Evolutionary conservation across 2,329 filamentous ascomycete genomes (phyloP), one percentile per base, ranked within the genome.

Genomic region (Pyricularia grisea): DNA sequence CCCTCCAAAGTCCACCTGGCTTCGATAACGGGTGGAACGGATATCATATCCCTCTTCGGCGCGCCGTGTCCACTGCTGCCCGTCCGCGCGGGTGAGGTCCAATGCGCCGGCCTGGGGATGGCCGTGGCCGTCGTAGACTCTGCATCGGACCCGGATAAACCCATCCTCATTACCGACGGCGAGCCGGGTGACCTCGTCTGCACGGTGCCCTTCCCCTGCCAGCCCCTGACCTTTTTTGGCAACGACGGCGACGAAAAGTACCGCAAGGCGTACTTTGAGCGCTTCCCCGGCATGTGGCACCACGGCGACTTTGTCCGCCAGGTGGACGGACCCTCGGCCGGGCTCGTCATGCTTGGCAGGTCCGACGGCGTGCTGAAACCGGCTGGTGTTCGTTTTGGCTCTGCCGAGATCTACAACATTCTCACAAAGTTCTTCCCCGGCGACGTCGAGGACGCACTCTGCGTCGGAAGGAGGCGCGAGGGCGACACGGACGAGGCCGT

Each of bases 391-490:
- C 85, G 94, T 0, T 98, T 99, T 76, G 94, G 94, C 4, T 93
- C 90, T 36, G 93, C 94, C 0, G 95, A 99, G 81, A 97, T 99
- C 25, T 98, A 98, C 79, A 97, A 97, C 76, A 84, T 97, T n/a
- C 81, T 98, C 31, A 87, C 95, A 1, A 88, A 92, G 72, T 91
- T 93, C 79, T 97, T 97, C 74, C 86, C 89, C 0, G 80, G 84
- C 12, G 87, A 94, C 69, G 83, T 98, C 23, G 90, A 93, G 70
- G 94, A 99, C 74, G 92, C 92, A 0, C 83, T 98, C 1, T 98
- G 94, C 75, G 88, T 98, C 50, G 94, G 95, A 0, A 85, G 93
- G 2, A 83, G 93, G 69, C 85, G 88, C 23, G 83, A 87, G 68
- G 82, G 84, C 3, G 94, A 97, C 75, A 82, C 83, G 0, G 94